phyloP scores from a whole-genome alignment of 73 alveolate genomes.

The Uronychia setigera region DNA sequence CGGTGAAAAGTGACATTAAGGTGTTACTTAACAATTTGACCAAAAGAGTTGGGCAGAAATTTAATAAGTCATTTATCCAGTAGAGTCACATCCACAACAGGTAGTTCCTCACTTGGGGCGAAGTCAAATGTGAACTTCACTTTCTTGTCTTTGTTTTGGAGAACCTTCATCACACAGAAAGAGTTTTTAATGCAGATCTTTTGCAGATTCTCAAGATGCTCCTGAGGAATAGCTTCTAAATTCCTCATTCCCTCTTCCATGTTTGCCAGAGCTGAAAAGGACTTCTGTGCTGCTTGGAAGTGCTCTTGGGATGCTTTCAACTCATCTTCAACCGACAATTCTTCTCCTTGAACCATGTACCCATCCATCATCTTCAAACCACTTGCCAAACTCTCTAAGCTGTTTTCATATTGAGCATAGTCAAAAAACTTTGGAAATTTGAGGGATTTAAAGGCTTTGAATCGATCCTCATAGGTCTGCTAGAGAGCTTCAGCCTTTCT shows the following conservation, averaged over 20 bases:
- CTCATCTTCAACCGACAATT: background rate
- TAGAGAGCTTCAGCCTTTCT: conserved; percentile 27
- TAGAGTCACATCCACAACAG: conserved; percentile 10
- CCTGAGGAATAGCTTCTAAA: background rate
- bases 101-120: background rate
- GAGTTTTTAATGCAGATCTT: conserved; percentile 45
- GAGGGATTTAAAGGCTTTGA: conserved; percentile 17
- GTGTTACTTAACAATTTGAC: too few relatives aligned
- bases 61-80: too few relatives aligned
- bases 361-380: too few relatives aligned
- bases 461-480: conserved; percentile 40
- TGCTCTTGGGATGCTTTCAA: conserved; percentile 8
- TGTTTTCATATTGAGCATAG: conserved; percentile 36
- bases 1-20: too few relatives aligned
- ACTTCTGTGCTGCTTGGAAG: conserved; percentile 37
- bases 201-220: conserved; percentile 19
- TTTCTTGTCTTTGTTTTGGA: background rate
- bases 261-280: conserved; percentile 7
- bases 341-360: conserved; percentile 15
- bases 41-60: too few relatives aligned
- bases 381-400: too few relatives aligned
- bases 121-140: background rate
- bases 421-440: conserved; percentile 42
- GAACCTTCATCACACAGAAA: conserved; percentile 23
- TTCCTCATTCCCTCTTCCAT: conserved; percentile 34